Percentiles rank a stretch among this genome's conserved stretches.
Conservation (phyloP, 179 eudicot species). For the Corrigiola litoralis region DNA sequence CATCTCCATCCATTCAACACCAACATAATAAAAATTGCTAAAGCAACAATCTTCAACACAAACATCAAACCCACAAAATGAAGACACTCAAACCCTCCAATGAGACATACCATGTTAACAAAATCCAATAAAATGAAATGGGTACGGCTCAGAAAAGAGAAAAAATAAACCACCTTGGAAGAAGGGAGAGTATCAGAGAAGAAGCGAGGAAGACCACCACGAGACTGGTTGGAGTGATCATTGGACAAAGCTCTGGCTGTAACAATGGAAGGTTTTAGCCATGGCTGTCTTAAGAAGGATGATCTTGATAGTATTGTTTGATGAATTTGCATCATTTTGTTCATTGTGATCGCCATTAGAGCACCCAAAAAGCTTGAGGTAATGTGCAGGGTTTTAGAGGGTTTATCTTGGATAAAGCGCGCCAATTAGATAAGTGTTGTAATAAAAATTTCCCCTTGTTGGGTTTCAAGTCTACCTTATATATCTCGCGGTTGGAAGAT, state of each 20-base stretch:
- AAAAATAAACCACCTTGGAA: slow-evolving; percentile 47
- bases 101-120: not conserved
- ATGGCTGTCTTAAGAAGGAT: slow-evolving; percentile 9
- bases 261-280: slow-evolving; percentile 23
- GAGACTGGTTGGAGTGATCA: slow-evolving; percentile 68
- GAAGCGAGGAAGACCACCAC: slow-evolving; percentile 92
- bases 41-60: not conserved
- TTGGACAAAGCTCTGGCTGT: slow-evolving; percentile 36
- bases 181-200: slow-evolving; percentile 68
- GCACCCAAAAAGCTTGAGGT: too few relatives aligned
- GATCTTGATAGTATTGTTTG: not conserved
- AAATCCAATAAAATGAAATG: not conserved
- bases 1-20: too few relatives aligned
- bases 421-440: too few relatives aligned
- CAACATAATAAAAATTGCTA: too few relatives aligned
- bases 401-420: too few relatives aligned
- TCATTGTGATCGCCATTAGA: slow-evolving; percentile 1
- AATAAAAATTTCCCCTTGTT: too few relatives aligned
- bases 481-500: too few relatives aligned
- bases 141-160: slow-evolving; percentile 9
- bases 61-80: not conserved
- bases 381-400: too few relatives aligned
- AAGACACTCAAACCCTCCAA: not conserved
- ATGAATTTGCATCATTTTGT: slow-evolving; percentile 1
- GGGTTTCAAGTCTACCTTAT: too few relatives aligned